Evolutionary conservation across 192 early-diverging fungal species (phyloP), one percentile per base, ranked within the genome.

Genomic region (Phycomyces blakesleeanus): DNA sequence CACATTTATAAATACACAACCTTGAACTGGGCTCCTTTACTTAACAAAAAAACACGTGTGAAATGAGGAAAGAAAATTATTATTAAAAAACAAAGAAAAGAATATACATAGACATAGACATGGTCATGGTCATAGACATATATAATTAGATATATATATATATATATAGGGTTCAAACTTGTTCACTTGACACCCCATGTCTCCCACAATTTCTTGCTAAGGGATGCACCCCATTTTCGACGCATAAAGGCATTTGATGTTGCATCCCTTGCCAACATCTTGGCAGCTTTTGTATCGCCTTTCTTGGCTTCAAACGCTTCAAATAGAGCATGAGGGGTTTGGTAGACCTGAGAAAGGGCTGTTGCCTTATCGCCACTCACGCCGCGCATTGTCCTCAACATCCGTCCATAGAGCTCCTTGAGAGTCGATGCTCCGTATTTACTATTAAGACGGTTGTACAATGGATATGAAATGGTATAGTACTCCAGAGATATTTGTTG

Each of bases 381-480:
- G 21, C 95, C 95, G 47, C 84, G 82, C 50, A 95, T 72, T 0
- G 87, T 85, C 89, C 93, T 86, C 25, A 99, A 77, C 83, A 97
- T 91, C 47, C 87, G 78, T 40, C 87, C 72, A 76, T 91, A 96
- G 2, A 92, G 74, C 53, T 97, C 94, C 20, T 83, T 76, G 1
- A 92, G 79, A 0, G 79, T 80, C n/a, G 91, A 67, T 3, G 85
- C 73, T 16, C 81, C 81, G 7, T 82, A 86, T 74, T 98, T 98
- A 65, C 76, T 78, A 60, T 90, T 94, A 4, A 94, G 74, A 4
- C 68, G 64, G 6, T 68, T 69, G 55, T 90, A 97, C 4, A 83
- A 72, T 5, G 75, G 72, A 76, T 86, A 93, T 51, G 11, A 18
- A 16, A 55, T 53, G 18, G 24, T 18, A 44, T 44, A 18, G 37